Evolutionary conservation across 257 asterid species (phyloP).

Genomic region (Euphrasia confusa): DNA sequence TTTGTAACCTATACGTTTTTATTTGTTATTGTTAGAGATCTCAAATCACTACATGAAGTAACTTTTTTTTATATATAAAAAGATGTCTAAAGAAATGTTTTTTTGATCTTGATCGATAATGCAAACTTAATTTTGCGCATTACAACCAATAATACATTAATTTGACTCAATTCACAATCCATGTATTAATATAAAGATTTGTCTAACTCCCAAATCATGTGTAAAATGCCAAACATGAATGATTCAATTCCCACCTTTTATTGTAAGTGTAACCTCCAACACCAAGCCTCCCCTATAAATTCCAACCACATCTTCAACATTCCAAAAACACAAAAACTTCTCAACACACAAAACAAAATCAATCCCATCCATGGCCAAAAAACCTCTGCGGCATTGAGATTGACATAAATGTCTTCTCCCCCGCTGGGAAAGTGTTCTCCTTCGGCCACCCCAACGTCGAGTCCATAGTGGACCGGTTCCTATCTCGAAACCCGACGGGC

Average conservation of each 20-base stretch:
- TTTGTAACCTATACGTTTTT: too few relatives aligned
- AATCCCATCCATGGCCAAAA: slow-evolving; percentile 42
- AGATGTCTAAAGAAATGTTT: too few relatives aligned
- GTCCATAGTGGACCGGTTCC: slow-evolving; percentile 40
- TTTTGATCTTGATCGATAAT: too few relatives aligned
- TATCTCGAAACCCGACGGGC: slow-evolving; percentile 27
- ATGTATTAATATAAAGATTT: slow-evolving; percentile 37
- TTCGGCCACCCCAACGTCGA: slow-evolving; percentile 70
- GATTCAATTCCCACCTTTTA: slow-evolving; percentile 17
- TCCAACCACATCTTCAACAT: neutral
- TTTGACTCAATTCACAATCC: slow-evolving; percentile 17
- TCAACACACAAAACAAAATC: neutral
- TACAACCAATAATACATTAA: neutral
- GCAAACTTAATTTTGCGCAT: too few relatives aligned
- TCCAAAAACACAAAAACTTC: neutral
- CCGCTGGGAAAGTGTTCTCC: slow-evolving; percentile 71
- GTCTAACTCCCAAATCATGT: slow-evolving; percentile 57
- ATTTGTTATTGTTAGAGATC: too few relatives aligned
- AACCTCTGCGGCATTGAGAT: slow-evolving; percentile 64
- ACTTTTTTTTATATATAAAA: too few relatives aligned
- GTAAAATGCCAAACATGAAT: slow-evolving; percentile 22
- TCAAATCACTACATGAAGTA: too few relatives aligned
- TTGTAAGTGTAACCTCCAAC: slow-evolving; percentile 12
- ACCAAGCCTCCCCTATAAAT: slow-evolving; percentile 32
- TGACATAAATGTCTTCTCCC: slow-evolving; percentile 59